Base-by-base conservation (phyloP, 495 filamentous ascomycete genomes). In the Aspergillus carlsbadensis region DNA sequence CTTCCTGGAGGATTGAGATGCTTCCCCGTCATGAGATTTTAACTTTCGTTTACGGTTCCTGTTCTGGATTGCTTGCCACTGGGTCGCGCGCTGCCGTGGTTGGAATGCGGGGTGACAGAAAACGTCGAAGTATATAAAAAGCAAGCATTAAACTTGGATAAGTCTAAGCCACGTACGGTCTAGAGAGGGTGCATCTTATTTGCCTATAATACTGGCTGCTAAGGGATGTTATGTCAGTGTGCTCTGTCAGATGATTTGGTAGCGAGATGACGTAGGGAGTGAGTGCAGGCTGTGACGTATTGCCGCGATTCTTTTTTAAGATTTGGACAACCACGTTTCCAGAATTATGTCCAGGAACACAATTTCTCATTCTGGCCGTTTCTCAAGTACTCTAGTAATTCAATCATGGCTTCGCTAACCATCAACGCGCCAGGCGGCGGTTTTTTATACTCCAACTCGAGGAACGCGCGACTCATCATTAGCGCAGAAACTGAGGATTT, bases 401-500 rank as follows among this genome's bases (percentile, higher is more conserved):
- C 17, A 26, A 8, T 14, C n/a, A 66, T 78, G 75, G 73, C 75
- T 31, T 61, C 60, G 26, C 60, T 78, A 35, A 72, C 72, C 0
- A 76, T 78, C 40, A 74, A 65, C 49, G 69, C 72, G 1, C 70
- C 70, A 0, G 8, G 34, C 11, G 69, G 58, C 39, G 75, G 75
- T 1, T 69, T 78, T 8, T 61, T 78, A 20, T 75, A 75, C 43
- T 70, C 68, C n/a, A 60, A 60, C 43, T 56, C 66, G 20, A 66
- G 70, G 22, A 75, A 78, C n/a, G 81, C 82, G 4, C 75, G 77
- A 14, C 62, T 90, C n/a, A 84, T 84, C 61, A 70, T 90, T 40
- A 85, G 86, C 0, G 77, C 86, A 6, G 85, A 89, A 60, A 72
- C 70, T 11, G 69, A 73, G 0, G 84, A 86, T 3, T 89, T 88